Base-by-base conservation (phyloP, 805 yeast species). In the Ascoidea rubescens region DNA sequence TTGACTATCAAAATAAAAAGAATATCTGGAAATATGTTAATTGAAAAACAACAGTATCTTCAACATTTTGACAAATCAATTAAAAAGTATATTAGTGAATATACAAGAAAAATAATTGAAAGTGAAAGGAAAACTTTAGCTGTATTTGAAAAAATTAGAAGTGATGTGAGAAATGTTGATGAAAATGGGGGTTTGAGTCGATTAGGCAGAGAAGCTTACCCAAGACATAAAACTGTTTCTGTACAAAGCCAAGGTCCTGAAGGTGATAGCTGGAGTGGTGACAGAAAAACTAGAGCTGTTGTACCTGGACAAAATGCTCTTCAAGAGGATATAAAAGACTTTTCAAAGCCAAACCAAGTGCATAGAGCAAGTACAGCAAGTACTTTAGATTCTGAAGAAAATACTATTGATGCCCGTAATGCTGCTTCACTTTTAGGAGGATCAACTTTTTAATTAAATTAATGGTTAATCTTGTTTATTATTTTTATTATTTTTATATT, bases 351-450 rank as follows among this genome's bases (percentile, higher is more conserved):
- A n/a, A 53, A 57, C 5, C 58, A 54, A 16, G 56, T 32, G 8
- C 49, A 49, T 4, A 52, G 46, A 2, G 50, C 47, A 32, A 47
- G 31, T 21, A 47, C 46, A 21, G 8, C 16, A 12, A 60, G 56
- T 1, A 60, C 52, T 14, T 54, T 53, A 5, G 62, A 59, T 5
- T 61, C 55, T 4, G 61, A 53, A 5, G 67, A 57, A 6, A 64
- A 54, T 10, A 48, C 48, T 16, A 76, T 88, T 5, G 91, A 87
- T 65, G 95, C 96, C 0, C 79, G 78, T 55, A 82, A 80, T 59
- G 98, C 96, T 1, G 97, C 96, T 0, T 71, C 79, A 43, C 59
- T 91, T 46, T 71, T 90, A 31, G 95, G 96, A 1, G 81, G 80
- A 4, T 80, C 91, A 2, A 79, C 87, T 4, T 86, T 86, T 59